These are phyloP conservation scores for Bombardia bombarda DNA, from an alignment of 495 filamentous ascomycete species.

Conservation along the genomic window DNA sequence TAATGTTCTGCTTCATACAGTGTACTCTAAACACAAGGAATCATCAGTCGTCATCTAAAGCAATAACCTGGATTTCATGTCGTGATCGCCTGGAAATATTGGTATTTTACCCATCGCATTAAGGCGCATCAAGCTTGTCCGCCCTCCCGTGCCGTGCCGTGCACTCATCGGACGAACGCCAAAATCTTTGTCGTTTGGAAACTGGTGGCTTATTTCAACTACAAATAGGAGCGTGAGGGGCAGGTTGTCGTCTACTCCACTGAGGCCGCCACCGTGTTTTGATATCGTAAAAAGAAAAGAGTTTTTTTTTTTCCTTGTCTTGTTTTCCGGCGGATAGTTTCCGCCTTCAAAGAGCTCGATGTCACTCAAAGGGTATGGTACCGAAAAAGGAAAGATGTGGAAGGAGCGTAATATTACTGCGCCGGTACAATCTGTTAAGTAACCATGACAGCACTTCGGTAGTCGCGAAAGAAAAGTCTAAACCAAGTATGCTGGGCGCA, in stretches of 20 bases:
- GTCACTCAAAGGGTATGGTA: no score
- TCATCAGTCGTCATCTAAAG: neutral
- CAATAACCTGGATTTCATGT: neutral
- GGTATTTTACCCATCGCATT: neutral
- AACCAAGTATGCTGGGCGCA: no score
- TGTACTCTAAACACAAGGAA: neutral
- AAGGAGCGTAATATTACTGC: no score
- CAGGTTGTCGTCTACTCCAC: neutral
- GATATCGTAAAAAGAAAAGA: conserved; percentile 2
- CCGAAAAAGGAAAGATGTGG: no score
- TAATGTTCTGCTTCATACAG: neutral
- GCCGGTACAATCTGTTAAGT: no score
- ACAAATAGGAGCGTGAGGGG: no score
- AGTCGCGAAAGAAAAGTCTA: no score
- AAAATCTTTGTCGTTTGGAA: no score
- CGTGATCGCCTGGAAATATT: neutral
- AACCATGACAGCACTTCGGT: no score
- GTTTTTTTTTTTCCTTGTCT: neutral
- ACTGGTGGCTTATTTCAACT: no score
- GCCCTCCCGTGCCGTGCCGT: conserved; percentile 1
- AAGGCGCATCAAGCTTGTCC: neutral
- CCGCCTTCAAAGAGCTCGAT: neutral
- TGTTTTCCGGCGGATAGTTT: neutral
- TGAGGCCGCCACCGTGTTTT: neutral
- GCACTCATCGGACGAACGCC: conserved; percentile 3